Conservation (phyloP, 2,329 filamentous ascomycete species). For the Pseudogymnoascus sp. region DNA sequence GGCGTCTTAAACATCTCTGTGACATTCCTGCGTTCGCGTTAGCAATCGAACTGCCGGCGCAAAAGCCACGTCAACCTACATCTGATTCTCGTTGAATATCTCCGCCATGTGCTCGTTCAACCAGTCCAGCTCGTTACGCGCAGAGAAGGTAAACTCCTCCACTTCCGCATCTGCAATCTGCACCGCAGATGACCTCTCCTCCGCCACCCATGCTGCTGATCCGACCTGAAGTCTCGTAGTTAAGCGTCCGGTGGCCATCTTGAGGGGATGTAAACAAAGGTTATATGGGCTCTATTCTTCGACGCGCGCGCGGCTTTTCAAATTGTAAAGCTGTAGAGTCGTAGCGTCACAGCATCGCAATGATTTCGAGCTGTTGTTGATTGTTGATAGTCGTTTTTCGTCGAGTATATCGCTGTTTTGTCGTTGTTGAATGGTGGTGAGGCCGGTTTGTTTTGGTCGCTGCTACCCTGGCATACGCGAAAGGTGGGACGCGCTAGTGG, state of each 20-base stretch:
- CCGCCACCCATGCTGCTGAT: conserved; percentile 75
- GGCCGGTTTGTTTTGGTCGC: conserved; percentile 5
- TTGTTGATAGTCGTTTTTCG: conserved; percentile 1
- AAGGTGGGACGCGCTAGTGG: conserved; percentile 7
- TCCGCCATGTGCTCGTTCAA: conserved; percentile 97
- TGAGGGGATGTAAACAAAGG: conserved; percentile 9
- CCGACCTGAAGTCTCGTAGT: conserved; percentile 61
- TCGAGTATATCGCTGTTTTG: not conserved
- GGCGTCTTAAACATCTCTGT: conserved; percentile 95
- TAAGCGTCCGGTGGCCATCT: conserved; percentile 29
- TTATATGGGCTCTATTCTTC: not conserved
- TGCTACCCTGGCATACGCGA: conserved; percentile 7
- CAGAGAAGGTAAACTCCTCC: conserved; percentile 89
- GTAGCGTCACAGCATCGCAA: conserved; percentile 1
- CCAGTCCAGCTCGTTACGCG: conserved; percentile 93
- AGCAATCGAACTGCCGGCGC: conserved; percentile 16
- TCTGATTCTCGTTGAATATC: conserved; percentile 78
- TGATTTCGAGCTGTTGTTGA: conserved; percentile 1
- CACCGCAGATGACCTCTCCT: conserved; percentile 72
- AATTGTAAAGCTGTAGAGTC: conserved; percentile 1
- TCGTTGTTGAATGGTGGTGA: not conserved
- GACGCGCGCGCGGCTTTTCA: not conserved
- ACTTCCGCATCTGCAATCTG: conserved; percentile 73
- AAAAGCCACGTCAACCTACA: conserved; percentile 52
- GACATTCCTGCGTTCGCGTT: conserved; percentile 59